Evolutionary conservation across 805 yeast species (phyloP).

Genomic region (Saccharomycopsis oosterbeekiorum): DNA sequence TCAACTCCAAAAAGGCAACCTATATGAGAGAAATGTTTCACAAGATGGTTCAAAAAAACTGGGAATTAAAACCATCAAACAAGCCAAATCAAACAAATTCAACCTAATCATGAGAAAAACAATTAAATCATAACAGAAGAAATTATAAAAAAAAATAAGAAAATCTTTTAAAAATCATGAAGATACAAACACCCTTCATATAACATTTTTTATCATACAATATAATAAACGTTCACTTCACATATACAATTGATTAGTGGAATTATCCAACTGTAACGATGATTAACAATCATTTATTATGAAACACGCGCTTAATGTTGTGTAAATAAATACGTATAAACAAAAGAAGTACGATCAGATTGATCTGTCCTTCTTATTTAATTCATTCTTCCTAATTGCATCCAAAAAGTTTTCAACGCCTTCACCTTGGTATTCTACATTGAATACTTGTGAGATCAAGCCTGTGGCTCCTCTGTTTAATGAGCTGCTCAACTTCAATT

Average conservation of each 20-base stretch:
- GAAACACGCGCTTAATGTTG: background rate
- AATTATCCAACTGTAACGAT: background rate
- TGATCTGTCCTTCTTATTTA: background rate
- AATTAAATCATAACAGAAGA: background rate
- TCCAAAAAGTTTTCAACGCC: conserved; percentile 42
- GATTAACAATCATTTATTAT: background rate
- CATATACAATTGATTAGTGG: background rate
- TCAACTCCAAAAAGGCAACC: too few species aligned
- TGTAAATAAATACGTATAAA: background rate
- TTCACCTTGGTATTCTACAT: conserved; percentile 43
- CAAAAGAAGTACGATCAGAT: background rate
- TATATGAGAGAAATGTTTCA: too few species aligned
- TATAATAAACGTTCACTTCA: background rate
- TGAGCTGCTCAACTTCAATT: conserved; percentile 33
- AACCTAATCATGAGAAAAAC: background rate
- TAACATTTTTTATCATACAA: background rate
- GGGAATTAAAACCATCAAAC: background rate
- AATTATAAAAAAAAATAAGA: background rate
- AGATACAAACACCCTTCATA: background rate
- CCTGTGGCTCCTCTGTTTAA: conserved; percentile 39
- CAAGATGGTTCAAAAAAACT: background rate
- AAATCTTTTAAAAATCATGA: background rate
- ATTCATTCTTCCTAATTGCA: conserved; percentile 30
- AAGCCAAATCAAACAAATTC: background rate
- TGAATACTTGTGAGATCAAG: conserved; percentile 38